Conservation (phyloP, 345 rosid species). For the Acer saccharum region DNA sequence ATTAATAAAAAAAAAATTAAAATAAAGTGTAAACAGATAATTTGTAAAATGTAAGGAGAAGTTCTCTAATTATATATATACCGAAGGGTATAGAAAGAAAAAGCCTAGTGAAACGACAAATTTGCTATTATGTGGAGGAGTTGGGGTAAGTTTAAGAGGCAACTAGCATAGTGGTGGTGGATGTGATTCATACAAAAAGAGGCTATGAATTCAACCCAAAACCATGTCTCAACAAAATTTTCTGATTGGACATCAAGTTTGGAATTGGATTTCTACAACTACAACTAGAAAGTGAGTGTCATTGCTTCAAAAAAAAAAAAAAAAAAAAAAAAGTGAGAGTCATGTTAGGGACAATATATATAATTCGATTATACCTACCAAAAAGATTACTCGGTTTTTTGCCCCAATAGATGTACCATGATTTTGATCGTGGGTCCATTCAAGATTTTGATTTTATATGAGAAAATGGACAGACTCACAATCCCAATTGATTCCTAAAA, state of each 20-base stretch:
- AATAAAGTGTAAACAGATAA: too few species aligned
- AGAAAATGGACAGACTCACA: constrained; percentile 18
- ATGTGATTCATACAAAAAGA: not conserved
- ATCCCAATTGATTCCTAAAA: constrained; percentile 20
- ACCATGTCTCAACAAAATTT: not conserved
- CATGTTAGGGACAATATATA: constrained; percentile 18
- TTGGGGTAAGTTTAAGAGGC: constrained; percentile 19
- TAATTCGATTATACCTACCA: constrained; percentile 22
- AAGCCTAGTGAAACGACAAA: not conserved
- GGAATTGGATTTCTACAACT: constrained; percentile 14
- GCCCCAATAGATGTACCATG: constrained; percentile 15
- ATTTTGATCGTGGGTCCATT: constrained; percentile 29
- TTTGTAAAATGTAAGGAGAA: too few species aligned
- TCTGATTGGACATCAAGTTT: constrained; percentile 14
- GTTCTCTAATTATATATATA: too few species aligned
- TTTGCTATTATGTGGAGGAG: constrained; percentile 5
- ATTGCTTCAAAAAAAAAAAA: not conserved
- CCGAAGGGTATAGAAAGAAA: too few species aligned
- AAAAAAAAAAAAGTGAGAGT: not conserved
- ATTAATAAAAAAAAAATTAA: too few species aligned
- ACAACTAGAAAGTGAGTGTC: constrained; percentile 16
- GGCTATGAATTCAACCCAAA: not conserved
- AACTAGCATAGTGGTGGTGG: constrained; percentile 25
- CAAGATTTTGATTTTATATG: not conserved
- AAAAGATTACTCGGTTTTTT: constrained; percentile 18